phyloP scores from a whole-genome alignment of 2,329 filamentous ascomycete species.

The Claviceps arundinis region DNA sequence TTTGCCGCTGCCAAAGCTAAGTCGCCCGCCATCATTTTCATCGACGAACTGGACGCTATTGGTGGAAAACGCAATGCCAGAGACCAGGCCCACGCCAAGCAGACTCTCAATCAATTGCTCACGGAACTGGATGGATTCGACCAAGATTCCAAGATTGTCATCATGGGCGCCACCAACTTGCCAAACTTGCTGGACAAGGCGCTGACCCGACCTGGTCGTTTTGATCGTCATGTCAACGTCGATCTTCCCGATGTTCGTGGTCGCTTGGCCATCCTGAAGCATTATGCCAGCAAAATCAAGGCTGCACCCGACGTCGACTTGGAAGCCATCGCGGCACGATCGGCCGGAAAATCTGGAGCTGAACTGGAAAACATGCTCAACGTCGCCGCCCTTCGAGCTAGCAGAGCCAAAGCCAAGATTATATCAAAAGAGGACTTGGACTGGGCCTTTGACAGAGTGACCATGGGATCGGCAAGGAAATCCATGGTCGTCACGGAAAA shows the following conservation, averaged over 20 bases:
- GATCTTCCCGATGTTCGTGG: conserved; percentile 85
- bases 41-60: conserved; percentile 88
- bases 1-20: conserved; percentile 73
- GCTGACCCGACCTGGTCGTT: conserved; percentile 82
- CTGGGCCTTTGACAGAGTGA: conserved; percentile 96
- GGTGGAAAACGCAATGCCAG: conserved; percentile 86
- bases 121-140: conserved; percentile 97
- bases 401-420: conserved; percentile 63
- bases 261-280: conserved; percentile 80
- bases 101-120: conserved; percentile 92
- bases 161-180: conserved; percentile 93
- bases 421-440: conserved; percentile 76
- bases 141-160: conserved; percentile 86
- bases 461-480: conserved; percentile 88
- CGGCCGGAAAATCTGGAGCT: conserved; percentile 84
- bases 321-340: conserved; percentile 71
- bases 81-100: conserved; percentile 90
- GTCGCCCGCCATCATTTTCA: conserved; percentile 87
- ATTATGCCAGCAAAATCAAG: conserved; percentile 88
- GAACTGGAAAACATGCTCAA: conserved; percentile 96
- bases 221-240: conserved; percentile 85
- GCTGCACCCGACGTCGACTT: conserved; percentile 69
- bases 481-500: conserved; percentile 83
- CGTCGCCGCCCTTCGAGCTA: conserved; percentile 89
- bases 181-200: conserved; percentile 91